Evolutionary conservation across 352 stramenopile species (phyloP).

Genomic region (Phytophthora pinifolia): DNA sequence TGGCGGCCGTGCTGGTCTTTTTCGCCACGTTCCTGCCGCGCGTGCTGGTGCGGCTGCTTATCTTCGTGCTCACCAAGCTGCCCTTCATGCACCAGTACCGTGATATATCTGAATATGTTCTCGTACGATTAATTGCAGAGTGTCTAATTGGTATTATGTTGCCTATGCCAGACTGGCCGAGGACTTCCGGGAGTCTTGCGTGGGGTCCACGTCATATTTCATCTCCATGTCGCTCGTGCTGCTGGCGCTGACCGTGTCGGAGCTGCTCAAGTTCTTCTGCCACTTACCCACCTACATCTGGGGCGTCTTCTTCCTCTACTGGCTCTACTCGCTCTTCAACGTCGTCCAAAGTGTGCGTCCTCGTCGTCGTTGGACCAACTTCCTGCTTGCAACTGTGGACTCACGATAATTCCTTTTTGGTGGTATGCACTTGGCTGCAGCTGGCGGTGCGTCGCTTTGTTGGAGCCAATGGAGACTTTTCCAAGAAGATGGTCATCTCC

Average conservation of each 20-base stretch:
- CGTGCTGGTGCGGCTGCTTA: constrained; percentile 79
- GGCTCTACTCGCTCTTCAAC: constrained; percentile 90
- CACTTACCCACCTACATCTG: constrained; percentile 83
- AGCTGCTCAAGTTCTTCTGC: constrained; percentile 70
- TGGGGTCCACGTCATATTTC: constrained; percentile 78
- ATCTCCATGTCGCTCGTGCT: constrained; percentile 81
- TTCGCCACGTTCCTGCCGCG: constrained; percentile 87
- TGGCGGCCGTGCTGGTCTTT: constrained; percentile 78
- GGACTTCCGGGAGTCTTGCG: constrained; percentile 80
- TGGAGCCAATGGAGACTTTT: constrained; percentile 75
- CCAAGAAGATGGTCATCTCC: constrained; percentile 89
- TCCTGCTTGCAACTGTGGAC: not conserved
- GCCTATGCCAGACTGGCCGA: constrained; percentile 56
- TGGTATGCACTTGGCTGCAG: constrained; percentile 32
- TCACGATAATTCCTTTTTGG: constrained; percentile 6
- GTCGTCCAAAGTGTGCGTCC: constrained; percentile 80
- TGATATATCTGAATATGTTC: not conserved
- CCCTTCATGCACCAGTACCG: constrained; percentile 81
- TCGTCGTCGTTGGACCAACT: not conserved
- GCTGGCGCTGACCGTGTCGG: constrained; percentile 53
- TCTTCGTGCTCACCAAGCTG: constrained; percentile 87
- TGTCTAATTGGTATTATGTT: not conserved
- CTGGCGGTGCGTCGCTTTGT: constrained; percentile 79
- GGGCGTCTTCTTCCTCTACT: constrained; percentile 88
- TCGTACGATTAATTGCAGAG: not conserved